These are phyloP conservation scores for Paracorniculantispora psalliotae DNA, from an alignment of 2,329 filamentous ascomycete genomes.

Conservation along the genomic window DNA sequence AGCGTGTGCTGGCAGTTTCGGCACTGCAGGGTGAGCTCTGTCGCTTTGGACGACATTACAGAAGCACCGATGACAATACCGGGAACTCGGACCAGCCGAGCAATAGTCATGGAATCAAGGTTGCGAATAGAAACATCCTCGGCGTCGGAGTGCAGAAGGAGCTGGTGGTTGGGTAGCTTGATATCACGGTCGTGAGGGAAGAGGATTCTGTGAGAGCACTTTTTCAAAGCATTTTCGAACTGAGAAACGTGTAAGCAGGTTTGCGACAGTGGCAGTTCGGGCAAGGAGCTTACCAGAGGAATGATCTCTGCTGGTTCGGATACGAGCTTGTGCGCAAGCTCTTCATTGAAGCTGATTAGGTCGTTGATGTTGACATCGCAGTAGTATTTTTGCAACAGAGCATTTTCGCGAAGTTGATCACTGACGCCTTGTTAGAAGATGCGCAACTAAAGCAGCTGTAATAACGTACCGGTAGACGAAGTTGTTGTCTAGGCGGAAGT, in stretches of 20 bases:
- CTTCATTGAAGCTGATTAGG: conserved; percentile 92
- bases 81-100: conserved; percentile 90
- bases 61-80: conserved; percentile 97
- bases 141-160: conserved; percentile 88
- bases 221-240: conserved; percentile 88
- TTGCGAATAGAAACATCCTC: conserved; percentile 91
- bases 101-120: conserved; percentile 86
- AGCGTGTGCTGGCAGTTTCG: conserved; percentile 74
- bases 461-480: conserved; percentile 80
- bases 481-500: conserved; percentile 88
- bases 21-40: conserved; percentile 79
- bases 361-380: conserved; percentile 96
- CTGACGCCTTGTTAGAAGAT: conserved; percentile 57
- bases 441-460: neutral
- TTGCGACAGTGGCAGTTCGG: conserved; percentile 1
- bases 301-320: conserved; percentile 91
- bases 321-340: conserved; percentile 82
- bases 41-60: conserved; percentile 94
- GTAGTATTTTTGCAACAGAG: conserved; percentile 87
- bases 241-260: conserved; percentile 31
- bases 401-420: conserved; percentile 94
- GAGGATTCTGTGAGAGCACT: conserved; percentile 89
- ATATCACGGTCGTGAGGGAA: conserved; percentile 68
- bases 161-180: conserved; percentile 81
- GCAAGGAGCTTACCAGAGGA: conserved; percentile 60